These are phyloP conservation scores for Kuraishia floccosa DNA, from an alignment of 805 yeast genomes.

Conservation along the genomic window DNA sequence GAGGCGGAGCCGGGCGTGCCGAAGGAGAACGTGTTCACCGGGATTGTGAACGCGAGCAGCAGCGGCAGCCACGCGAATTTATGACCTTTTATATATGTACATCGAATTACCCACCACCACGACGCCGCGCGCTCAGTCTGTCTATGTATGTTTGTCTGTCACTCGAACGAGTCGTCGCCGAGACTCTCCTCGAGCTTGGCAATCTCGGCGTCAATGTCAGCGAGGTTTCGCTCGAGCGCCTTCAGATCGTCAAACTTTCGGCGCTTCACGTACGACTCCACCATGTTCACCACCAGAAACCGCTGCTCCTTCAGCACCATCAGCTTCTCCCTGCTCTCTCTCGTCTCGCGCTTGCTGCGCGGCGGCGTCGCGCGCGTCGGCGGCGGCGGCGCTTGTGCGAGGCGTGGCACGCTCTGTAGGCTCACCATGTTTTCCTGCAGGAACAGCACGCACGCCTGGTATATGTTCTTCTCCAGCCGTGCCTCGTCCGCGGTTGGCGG, in stretches of 20 bases:
- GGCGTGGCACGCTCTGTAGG: constrained; percentile 46
- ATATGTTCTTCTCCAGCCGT: constrained; percentile 40
- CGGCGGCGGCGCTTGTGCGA: constrained; percentile 17
- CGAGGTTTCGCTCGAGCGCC: constrained; percentile 43
- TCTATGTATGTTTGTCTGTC: too few species aligned
- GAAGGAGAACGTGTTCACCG: too few species aligned
- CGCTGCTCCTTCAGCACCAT: constrained; percentile 84
- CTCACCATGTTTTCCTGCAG: constrained; percentile 59
- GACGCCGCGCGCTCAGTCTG: too few species aligned
- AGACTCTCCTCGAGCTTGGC: constrained; percentile 31
- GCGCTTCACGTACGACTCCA: constrained; percentile 47
- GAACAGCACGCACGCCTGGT: constrained; percentile 42
- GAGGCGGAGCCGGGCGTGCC: too few species aligned
- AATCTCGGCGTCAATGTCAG: constrained; percentile 43
- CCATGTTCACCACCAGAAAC: constrained; percentile 57
- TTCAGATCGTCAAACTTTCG: constrained; percentile 70
- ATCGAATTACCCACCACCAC: too few species aligned
- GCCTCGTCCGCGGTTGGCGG: constrained; percentile 33
- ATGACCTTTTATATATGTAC: too few species aligned
- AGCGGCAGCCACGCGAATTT: too few species aligned
- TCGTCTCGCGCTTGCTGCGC: constrained; percentile 38
- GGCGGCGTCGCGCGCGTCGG: constrained; percentile 10
- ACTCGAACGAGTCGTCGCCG: constrained; percentile 38
- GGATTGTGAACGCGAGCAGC: too few species aligned
- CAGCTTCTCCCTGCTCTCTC: constrained; percentile 56